A percentile compares a stretch with the other conserved stretches of the same genome.
phyloP scores from a whole-genome alignment of 805 yeast genomes.

The Priceomyces haplophilus region DNA sequence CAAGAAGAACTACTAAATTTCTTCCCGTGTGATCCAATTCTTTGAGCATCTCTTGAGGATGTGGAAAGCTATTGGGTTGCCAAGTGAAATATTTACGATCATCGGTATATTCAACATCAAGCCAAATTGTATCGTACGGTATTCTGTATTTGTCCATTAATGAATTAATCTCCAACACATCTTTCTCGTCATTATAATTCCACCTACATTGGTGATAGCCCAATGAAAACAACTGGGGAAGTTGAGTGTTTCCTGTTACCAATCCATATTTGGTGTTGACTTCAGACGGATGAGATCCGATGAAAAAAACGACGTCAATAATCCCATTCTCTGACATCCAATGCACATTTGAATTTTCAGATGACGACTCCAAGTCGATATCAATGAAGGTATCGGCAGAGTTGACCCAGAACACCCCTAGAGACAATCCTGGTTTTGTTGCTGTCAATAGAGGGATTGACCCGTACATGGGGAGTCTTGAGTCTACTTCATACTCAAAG shows the following conservation, averaged over 20 bases:
- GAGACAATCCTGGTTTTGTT: slow-evolving; percentile 51
- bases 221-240: slow-evolving; percentile 76
- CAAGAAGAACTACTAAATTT: slow-evolving; percentile 79
- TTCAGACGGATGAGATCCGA: slow-evolving; percentile 55
- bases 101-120: slow-evolving; percentile 90
- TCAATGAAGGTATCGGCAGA: slow-evolving; percentile 92
- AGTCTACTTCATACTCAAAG: slow-evolving; percentile 83
- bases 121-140: slow-evolving; percentile 92
- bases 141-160: slow-evolving; percentile 70
- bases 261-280: slow-evolving; percentile 60
- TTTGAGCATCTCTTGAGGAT: slow-evolving; percentile 65
- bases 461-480: slow-evolving; percentile 92
- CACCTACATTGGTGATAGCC: slow-evolving; percentile 97
- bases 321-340: slow-evolving; percentile 94
- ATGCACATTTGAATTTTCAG: slow-evolving; percentile 52
- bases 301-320: slow-evolving; percentile 67
- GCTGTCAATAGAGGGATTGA: slow-evolving; percentile 86
- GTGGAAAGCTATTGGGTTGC: slow-evolving; percentile 70
- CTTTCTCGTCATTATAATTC: slow-evolving; percentile 90
- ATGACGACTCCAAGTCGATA: slow-evolving; percentile 39
- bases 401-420: slow-evolving; percentile 88
- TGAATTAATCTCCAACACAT: slow-evolving; percentile 68
- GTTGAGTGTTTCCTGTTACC: slow-evolving; percentile 66
- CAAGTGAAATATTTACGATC: slow-evolving; percentile 88
- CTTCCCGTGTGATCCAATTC: slow-evolving; percentile 70